Conservation (phyloP, 768 basidiomycete species). For the Tylopilus subfusipes region DNA sequence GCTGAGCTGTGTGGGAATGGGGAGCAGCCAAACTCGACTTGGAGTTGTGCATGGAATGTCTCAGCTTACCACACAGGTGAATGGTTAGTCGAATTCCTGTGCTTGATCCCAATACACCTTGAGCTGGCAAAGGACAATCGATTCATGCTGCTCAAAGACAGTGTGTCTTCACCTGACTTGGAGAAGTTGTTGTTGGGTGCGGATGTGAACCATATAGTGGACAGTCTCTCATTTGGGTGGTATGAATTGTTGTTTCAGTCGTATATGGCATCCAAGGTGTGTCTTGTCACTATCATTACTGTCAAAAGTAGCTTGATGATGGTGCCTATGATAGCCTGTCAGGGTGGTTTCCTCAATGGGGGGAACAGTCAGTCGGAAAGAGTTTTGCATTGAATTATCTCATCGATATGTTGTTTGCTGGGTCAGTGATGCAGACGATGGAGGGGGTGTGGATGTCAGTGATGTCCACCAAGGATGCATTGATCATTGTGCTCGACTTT, state of each 20-base stretch:
- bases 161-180: constrained; percentile 44
- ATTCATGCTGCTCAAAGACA: constrained; percentile 58
- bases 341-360: constrained; percentile 67
- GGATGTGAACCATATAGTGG: constrained; percentile 51
- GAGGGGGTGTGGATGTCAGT: constrained; percentile 68
- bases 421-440: constrained; percentile 59
- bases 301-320: not conserved
- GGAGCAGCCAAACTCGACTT: not conserved
- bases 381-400: constrained; percentile 56
- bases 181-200: constrained; percentile 56
- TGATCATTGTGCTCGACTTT: constrained; percentile 62
- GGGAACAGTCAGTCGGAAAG: constrained; percentile 62
- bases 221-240: constrained; percentile 56
- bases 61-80: constrained; percentile 49
- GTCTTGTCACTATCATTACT: not conserved
- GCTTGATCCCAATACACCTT: constrained; percentile 61
- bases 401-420: constrained; percentile 60
- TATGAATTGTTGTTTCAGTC: constrained; percentile 62
- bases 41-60: constrained; percentile 19
- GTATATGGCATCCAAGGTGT: constrained; percentile 54
- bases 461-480: constrained; percentile 49
- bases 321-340: constrained; percentile 40
- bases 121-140: constrained; percentile 56
- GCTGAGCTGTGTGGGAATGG: constrained; percentile 4
- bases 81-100: constrained; percentile 60